Evolutionary conservation across 306 rosid species (phyloP).

Genomic region (Corylus avellana): DNA sequence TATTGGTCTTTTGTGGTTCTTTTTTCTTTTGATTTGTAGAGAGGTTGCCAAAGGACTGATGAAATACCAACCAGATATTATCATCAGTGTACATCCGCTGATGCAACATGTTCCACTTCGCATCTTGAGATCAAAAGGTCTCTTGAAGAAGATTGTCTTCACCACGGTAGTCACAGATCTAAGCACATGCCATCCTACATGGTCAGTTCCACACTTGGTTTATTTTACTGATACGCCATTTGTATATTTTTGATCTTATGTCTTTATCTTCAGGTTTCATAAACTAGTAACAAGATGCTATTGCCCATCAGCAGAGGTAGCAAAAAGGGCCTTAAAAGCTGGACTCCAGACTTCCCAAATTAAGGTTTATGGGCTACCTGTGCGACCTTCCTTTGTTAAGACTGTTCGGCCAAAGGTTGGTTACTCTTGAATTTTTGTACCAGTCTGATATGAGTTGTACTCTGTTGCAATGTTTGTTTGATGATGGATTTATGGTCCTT

Average conservation of each 20-base stretch:
- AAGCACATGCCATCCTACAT: constrained; percentile 99
- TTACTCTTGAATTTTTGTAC: constrained; percentile 14
- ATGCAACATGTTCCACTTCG: constrained; percentile 99
- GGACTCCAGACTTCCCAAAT: constrained; percentile 84
- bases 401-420: constrained; percentile 86
- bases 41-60: constrained; percentile 88
- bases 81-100: constrained; percentile 96
- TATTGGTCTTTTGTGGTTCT: constrained; percentile 8
- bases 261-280: constrained; percentile 77
- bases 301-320: constrained; percentile 89
- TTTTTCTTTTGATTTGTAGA: constrained; percentile 34
- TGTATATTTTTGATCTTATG: constrained; percentile 34
- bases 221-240: constrained; percentile 4
- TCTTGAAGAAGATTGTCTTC: constrained; percentile 84
- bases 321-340: constrained; percentile 82
- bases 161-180: constrained; percentile 96
- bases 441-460: constrained; percentile 5
- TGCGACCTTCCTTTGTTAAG: constrained; percentile 85
- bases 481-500: constrained; percentile 10
- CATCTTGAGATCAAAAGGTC: constrained; percentile 82
- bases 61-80: constrained; percentile 98
- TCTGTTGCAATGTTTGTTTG: constrained; percentile 3
- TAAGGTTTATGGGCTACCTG: constrained; percentile 89
- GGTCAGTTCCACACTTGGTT: constrained; percentile 50
- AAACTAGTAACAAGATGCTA: constrained; percentile 98